Conservation (phyloP, 176 grass and related monocot species). For the Oryza australiensis region DNA sequence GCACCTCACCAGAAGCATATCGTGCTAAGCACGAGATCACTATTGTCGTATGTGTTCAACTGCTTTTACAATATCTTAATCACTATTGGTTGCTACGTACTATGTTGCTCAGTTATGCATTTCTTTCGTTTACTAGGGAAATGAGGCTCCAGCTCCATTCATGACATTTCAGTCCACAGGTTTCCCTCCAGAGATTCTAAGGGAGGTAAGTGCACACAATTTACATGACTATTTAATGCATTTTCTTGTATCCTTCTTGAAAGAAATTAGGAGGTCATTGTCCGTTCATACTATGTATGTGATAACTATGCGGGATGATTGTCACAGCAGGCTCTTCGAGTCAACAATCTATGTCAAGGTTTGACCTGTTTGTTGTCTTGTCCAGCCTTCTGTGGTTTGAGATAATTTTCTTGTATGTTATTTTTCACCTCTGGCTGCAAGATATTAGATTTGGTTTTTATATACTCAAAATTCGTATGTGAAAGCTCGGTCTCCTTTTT, state of each 20-base stretch:
- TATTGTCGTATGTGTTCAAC: conserved; percentile 53
- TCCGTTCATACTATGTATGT: conserved; percentile 14
- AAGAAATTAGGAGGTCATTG: conserved; percentile 8
- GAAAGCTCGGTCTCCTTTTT: conserved; percentile 10
- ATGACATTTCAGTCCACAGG: conserved; percentile 69
- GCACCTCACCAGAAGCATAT: conserved; percentile 60
- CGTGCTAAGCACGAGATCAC: conserved; percentile 82
- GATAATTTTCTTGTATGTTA: conserved; percentile 13
- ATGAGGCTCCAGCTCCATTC: conserved; percentile 61
- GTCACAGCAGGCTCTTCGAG: conserved; percentile 37
- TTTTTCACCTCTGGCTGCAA: conserved; percentile 1
- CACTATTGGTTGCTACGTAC: background rate
- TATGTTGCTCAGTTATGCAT: background rate
- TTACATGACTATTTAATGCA: background rate
- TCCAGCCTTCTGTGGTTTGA: conserved; percentile 22
- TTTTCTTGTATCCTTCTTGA: background rate
- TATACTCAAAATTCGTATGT: conserved; percentile 7
- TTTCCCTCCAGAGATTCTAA: conserved; percentile 75
- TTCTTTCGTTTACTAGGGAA: conserved; percentile 50
- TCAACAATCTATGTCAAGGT: conserved; percentile 39
- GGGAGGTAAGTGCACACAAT: conserved; percentile 53
- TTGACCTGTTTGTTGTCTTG: conserved; percentile 47
- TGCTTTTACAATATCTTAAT: conserved; percentile 5
- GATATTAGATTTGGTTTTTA: background rate
- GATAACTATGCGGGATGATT: conserved; percentile 22